Percentiles rank a stretch among this genome's conserved stretches.
Evolutionary conservation across 129 eudicot genomes (phyloP).

Genomic region (Artemisia tridentata): DNA sequence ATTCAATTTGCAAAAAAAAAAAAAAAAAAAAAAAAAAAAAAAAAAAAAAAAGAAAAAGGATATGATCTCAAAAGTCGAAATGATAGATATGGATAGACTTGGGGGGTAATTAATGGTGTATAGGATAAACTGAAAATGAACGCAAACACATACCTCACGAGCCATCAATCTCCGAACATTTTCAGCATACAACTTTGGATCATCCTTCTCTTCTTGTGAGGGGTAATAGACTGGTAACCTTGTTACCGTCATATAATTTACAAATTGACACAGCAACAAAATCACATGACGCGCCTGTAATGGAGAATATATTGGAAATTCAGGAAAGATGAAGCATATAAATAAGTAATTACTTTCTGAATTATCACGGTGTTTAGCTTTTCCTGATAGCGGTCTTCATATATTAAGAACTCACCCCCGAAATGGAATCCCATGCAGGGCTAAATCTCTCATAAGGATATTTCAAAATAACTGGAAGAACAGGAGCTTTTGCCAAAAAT

Average conservation of each 20-base stretch:
- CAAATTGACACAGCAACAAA: constrained; percentile 82
- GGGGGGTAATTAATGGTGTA: not conserved
- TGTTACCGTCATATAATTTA: constrained; percentile 70
- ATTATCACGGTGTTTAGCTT: not conserved
- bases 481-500: no score
- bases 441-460: constrained; percentile 82
- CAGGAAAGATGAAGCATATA: not conserved
- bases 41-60: no score
- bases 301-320: not conserved
- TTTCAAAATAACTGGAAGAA: no score
- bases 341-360: not conserved
- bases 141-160: constrained; percentile 56
- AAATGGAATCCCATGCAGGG: constrained; percentile 97
- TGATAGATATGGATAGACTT: no score
- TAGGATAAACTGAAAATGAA: not conserved
- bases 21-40: no score
- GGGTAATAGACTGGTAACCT: constrained; percentile 79
- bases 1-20: not conserved
- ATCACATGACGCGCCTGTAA: constrained; percentile 71
- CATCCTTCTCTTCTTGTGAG: constrained; percentile 83
- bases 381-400: no score
- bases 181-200: constrained; percentile 78
- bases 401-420: constrained; percentile 55
- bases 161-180: constrained; percentile 86
- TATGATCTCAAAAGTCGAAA: no score